Conservation (phyloP, 192 early-diverging fungal species). For the Mortierella claussenii region DNA sequence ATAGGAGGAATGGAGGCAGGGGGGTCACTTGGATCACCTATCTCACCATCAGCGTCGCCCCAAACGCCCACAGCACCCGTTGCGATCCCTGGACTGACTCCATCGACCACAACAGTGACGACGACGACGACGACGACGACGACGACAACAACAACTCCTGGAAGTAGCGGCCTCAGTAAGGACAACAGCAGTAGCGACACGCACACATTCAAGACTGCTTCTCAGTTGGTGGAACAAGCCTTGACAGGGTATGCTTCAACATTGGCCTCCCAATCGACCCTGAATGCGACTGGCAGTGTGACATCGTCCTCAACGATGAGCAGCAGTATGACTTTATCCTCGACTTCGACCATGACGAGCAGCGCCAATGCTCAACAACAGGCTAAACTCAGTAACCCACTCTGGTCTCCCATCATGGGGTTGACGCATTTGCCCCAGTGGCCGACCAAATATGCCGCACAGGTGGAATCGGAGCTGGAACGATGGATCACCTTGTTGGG, state of each 20-base stretch:
- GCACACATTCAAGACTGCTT: slow-evolving; percentile 1
- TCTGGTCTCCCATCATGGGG: slow-evolving; percentile 41
- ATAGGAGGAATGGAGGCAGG: neutral
- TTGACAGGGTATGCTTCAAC: slow-evolving; percentile 7
- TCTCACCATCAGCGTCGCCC: neutral
- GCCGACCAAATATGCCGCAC: slow-evolving; percentile 16
- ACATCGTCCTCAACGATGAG: too few species aligned
- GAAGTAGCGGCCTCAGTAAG: too few species aligned
- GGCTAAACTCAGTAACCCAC: slow-evolving; percentile 37
- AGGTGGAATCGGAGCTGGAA: slow-evolving; percentile 22
- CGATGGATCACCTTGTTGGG: slow-evolving; percentile 35
- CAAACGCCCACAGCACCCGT: neutral
- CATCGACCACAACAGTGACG: too few species aligned
- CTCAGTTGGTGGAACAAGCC: slow-evolving; percentile 25
- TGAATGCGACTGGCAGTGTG: too few species aligned
- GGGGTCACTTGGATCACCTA: neutral
- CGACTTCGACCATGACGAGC: neutral
- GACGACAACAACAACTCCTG: too few species aligned
- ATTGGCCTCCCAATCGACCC: neutral
- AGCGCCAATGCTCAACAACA: slow-evolving; percentile 1
- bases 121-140: too few species aligned
- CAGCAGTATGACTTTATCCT: too few species aligned
- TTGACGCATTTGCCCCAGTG: slow-evolving; percentile 23
- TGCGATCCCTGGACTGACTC: too few species aligned
- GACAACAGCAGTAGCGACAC: neutral